Percentiles rank a stretch among this genome's conserved stretches.
These are phyloP conservation scores for Penicillium roqueforti DNA, from an alignment of 495 filamentous ascomycete genomes.

Conservation along the genomic window DNA sequence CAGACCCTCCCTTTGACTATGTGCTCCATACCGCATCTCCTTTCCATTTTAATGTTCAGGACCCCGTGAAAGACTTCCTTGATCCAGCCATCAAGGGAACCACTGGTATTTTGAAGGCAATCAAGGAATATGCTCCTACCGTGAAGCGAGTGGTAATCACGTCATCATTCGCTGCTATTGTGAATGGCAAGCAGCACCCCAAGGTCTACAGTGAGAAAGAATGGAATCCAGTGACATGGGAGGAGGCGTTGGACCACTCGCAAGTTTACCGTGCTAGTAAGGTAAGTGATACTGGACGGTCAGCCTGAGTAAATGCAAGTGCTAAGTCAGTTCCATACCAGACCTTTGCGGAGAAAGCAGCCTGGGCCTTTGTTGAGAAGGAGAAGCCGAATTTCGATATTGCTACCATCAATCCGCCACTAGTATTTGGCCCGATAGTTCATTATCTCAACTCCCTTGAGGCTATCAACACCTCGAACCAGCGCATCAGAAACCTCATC, in stretches of 20 bases:
- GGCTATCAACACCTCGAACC: constrained; percentile 65
- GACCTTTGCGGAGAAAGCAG: constrained; percentile 63
- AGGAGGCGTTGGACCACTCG: constrained; percentile 55
- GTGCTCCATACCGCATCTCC: constrained; percentile 88
- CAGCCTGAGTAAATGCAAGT: neutral
- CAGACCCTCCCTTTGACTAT: constrained; percentile 69
- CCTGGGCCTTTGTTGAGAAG: constrained; percentile 76
- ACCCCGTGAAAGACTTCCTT: constrained; percentile 75
- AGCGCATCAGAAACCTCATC: constrained; percentile 50
- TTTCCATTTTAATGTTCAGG: constrained; percentile 68
- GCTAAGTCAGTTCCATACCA: constrained; percentile 8
- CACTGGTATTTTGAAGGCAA: constrained; percentile 68
- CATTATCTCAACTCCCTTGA: constrained; percentile 63
- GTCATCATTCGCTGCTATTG: constrained; percentile 76
- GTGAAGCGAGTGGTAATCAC: constrained; percentile 85
- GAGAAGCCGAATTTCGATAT: constrained; percentile 76
- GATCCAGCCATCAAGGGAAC: constrained; percentile 86
- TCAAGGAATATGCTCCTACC: constrained; percentile 66
- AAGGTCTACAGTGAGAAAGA: constrained; percentile 64
- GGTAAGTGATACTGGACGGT: constrained; percentile 20
- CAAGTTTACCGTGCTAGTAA: constrained; percentile 70
- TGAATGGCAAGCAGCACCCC: constrained; percentile 47
- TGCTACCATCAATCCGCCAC: constrained; percentile 64
- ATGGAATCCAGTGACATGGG: constrained; percentile 81
- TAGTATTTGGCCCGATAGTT: constrained; percentile 70